Evolutionary conservation across 768 basidiomycete species (phyloP).

Genomic region (Lenzites betulinus): DNA sequence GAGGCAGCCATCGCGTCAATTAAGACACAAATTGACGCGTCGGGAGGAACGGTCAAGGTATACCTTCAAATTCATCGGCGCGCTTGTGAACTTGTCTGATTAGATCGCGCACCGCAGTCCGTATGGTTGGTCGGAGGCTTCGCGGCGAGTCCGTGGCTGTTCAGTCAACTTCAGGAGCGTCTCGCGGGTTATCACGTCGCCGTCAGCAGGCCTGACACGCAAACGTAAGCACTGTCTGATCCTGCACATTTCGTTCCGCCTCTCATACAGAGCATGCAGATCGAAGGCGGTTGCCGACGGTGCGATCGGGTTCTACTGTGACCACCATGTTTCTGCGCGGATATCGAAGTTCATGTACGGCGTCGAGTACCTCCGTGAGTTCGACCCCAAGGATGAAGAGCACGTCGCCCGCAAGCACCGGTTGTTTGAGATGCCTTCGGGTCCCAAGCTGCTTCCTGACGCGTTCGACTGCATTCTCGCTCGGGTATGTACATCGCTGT

Average conservation of each 20-base stretch:
- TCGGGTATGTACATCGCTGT: slow-evolving; percentile 47
- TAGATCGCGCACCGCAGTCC: slow-evolving; percentile 44
- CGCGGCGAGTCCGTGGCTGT: slow-evolving; percentile 81
- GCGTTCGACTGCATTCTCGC: slow-evolving; percentile 82
- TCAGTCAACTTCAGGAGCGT: slow-evolving; percentile 71
- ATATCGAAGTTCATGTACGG: slow-evolving; percentile 83
- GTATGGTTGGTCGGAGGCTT: slow-evolving; percentile 85
- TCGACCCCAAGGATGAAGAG: slow-evolving; percentile 63
- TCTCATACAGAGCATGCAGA: slow-evolving; percentile 36
- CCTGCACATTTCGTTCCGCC: background rate
- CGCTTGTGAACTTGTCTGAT: background rate
- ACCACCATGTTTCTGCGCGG: slow-evolving; percentile 80
- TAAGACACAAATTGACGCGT: slow-evolving; percentile 68
- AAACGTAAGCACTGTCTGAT: slow-evolving; percentile 54
- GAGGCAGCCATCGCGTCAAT: slow-evolving; percentile 72
- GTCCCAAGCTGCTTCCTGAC: slow-evolving; percentile 76
- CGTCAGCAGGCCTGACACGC: slow-evolving; percentile 76
- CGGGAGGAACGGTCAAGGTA: slow-evolving; percentile 67
- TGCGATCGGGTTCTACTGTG: slow-evolving; percentile 82
- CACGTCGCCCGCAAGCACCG: slow-evolving; percentile 64
- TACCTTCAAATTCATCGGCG: background rate
- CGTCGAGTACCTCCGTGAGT: slow-evolving; percentile 74
- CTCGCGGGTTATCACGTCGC: slow-evolving; percentile 55
- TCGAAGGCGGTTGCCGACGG: slow-evolving; percentile 87
- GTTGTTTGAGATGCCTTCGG: slow-evolving; percentile 75